phyloP scores from a whole-genome alignment of 2,329 filamentous ascomycete species.

The Epichloe scottii region DNA sequence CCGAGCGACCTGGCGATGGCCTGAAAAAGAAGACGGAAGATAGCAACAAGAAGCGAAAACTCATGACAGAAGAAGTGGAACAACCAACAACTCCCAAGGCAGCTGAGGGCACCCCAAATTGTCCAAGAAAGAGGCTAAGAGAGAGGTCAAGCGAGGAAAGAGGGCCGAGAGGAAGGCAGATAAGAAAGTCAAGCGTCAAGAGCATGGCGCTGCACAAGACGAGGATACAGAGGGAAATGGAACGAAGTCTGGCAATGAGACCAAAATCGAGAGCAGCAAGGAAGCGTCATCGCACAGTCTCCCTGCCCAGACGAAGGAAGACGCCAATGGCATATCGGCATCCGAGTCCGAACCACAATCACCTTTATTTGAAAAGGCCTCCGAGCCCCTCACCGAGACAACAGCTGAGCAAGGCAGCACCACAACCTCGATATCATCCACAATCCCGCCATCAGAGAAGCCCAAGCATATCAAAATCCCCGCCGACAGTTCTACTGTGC shows the following conservation, averaged over 20 bases:
- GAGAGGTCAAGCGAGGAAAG: constrained; percentile 28
- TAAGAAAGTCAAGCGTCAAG: constrained; percentile 21
- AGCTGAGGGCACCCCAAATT: constrained; percentile 35
- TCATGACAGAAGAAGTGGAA: constrained; percentile 16
- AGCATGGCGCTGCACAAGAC: constrained; percentile 6
- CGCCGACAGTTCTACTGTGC: constrained; percentile 60
- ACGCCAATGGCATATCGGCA: constrained; percentile 33
- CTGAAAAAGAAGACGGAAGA: constrained; percentile 35
- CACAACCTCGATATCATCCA: constrained; percentile 58
- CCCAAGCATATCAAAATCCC: constrained; percentile 56
- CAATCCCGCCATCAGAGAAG: constrained; percentile 45
- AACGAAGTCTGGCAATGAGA: constrained; percentile 9
- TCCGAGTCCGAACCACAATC: constrained; percentile 37
- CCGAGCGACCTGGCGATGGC: constrained; percentile 52
- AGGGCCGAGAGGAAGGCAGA: constrained; percentile 21
- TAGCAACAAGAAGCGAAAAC: constrained; percentile 45
- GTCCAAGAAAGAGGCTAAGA: constrained; percentile 43
- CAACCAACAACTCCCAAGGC: constrained; percentile 18
- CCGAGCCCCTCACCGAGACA: constrained; percentile 25
- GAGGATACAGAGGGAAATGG: constrained; percentile 9
- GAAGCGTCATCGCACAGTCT: constrained; percentile 15
- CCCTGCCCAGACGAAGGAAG: constrained; percentile 22
- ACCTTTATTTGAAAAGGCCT: constrained; percentile 44
- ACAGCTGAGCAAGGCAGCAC: constrained; percentile 38
- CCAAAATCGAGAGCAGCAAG: constrained; percentile 1